A percentile compares a stretch with the other conserved stretches of the same genome.
phyloP scores from a whole-genome alignment of 306 rosid species.

The barrel medic (Medicago truncatula) region DNA sequence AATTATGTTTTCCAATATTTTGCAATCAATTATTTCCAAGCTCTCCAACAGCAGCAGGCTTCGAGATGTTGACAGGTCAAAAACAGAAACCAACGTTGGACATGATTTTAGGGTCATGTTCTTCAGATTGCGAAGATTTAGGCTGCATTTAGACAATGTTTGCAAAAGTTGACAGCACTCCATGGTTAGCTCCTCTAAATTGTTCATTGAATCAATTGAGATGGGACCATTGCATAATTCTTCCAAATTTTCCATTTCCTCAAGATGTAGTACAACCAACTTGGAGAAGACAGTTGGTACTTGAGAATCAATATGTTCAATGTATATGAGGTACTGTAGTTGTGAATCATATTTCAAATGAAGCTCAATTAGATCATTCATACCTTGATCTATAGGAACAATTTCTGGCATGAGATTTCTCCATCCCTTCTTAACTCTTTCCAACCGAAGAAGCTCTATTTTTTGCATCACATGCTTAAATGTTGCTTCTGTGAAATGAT shows the following conservation, averaged over 20 bases:
- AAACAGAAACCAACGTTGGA: background rate
- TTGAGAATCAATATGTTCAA: background rate
- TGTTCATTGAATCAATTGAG: background rate
- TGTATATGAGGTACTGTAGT: background rate
- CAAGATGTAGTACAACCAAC: background rate
- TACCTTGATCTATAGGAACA: background rate
- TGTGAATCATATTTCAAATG: rapidly evolving
- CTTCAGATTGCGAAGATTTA: background rate
- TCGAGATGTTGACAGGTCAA: background rate
- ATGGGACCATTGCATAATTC: background rate
- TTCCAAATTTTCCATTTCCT: background rate
- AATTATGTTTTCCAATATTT: background rate
- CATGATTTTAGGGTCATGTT: rapidly evolving
- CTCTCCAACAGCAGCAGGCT: background rate
- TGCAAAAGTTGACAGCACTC: rapidly evolving
- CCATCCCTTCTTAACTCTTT: background rate
- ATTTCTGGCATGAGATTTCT: constrained; percentile 36
- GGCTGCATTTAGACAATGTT: background rate
- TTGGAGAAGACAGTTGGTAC: background rate
- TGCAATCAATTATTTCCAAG: background rate
- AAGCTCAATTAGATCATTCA: background rate
- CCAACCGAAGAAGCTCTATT: background rate
- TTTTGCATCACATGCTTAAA: background rate
- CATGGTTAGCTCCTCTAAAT: background rate
- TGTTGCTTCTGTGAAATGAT: background rate